Base-by-base conservation (phyloP, 2,329 filamentous ascomycete species). In the Cladosporium sp. region DNA sequence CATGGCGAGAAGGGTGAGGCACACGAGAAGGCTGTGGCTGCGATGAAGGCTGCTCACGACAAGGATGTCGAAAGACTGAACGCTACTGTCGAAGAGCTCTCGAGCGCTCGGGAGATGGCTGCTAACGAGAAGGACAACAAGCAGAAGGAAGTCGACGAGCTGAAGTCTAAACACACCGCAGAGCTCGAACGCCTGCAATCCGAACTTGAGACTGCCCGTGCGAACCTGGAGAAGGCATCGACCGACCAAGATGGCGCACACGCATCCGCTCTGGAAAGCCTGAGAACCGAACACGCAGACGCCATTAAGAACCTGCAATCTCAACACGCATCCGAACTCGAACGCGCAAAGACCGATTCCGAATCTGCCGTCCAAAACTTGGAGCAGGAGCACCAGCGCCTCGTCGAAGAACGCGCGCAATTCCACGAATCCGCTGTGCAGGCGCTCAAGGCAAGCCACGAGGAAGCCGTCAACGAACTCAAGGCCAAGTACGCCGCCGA, bases 401-500 rank as follows among this genome's bases (percentile, higher is more conserved):
- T 18, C 8, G 9, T 55, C 14, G n/a, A 49, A n/a, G 46, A 56
- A 28, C 46, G 43, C 32, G 43, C 46, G 13, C 33, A 54, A 28
- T 48, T 53, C 32, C 55, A 58, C 45, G 48, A 53, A 32, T 31
- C 45, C 16, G 45, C 53, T 9, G 33, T 55, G n/a, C 22, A 53
- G 9, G 33, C 52, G 14, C 28, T 53, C 2, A 37, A 53, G 42
- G 40, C 43, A 10, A 33, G 54, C 18, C 58, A 59, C 35, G 48
- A 58, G 3, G 49, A 53, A 11, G 34, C 52, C 13, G 43, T 58
- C 10, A 38, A 38, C 9, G 44, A 53, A 9, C 41, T 60, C 16
- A 56, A 57, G 22, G 54, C 56, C 11, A 54, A 56, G 42, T 57
- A 60, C 33, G 52, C 32, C 19, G 32, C 50, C 37, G 58, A 58